Evolutionary conservation across 2,329 filamentous ascomycete species (phyloP), one percentile per base, ranked within the genome.

Genomic region (Xylariales sp.): DNA sequence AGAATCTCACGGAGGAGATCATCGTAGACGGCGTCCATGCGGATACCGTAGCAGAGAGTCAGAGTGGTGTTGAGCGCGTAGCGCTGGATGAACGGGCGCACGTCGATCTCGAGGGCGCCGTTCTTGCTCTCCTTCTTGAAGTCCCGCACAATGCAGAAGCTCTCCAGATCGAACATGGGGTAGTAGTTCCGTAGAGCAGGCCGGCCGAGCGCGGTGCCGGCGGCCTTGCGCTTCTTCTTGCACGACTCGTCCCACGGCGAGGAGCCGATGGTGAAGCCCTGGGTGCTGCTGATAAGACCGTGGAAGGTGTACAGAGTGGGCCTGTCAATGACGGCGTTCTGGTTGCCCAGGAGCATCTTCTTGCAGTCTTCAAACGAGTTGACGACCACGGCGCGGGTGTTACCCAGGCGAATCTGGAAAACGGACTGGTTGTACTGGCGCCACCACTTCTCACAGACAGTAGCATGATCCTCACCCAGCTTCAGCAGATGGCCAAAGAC

Each of bases 241-340:
- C 69, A 75, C 24, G 65, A 70, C 16, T 71, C 66, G 37, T 74
- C 70, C 72, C 71, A 75, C 1, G 71, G 72, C 3, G 62, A 67
- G 5, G 62, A 67, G n/a, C 71, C 72, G 35, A 76, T 75, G 0
- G 72, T 76, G 53, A 75, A 76, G 1, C 72, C 72, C 45, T 76
- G 69, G 0, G 69, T 72, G 11, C 56, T 63, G 46, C 63, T 68
- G 13, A 76, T 73, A 33, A 75, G 57, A 3, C 68, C 70, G 43
- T 76, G 72, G 51, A 76, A 76, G 0, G 72, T 75, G 45, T 72
- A 74, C 2, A 74, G 56, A 21, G 61, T 74, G 0, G 69, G 70
- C 1, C 69, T 59, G 44, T 72, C 67, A 25, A 74, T 72, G 6
- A 73, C 52, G 4, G 71, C 70, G 16, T 67, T 67, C 40, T 72